A percentile compares a stretch with the other conserved stretches of the same genome.
phyloP scores from a whole-genome alignment of 176 grass and related monocot species.

The Coix lacrymajobi region DNA sequence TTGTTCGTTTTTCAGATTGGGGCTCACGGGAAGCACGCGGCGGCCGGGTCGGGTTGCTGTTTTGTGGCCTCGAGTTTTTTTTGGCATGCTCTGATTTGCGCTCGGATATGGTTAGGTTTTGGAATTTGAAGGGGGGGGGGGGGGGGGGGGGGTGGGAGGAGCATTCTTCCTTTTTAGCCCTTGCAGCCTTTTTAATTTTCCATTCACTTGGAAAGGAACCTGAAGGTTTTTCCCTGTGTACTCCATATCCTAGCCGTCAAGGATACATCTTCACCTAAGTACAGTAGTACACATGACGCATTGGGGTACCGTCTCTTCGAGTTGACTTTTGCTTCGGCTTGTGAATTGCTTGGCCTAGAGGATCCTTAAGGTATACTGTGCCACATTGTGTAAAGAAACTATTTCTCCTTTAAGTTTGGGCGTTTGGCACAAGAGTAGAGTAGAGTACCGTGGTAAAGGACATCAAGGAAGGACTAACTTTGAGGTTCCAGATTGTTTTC shows the following conservation, averaged over 20 bases:
- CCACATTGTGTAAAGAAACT: neutral
- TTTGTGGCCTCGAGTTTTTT: slow-evolving; percentile 7
- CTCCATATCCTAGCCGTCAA: neutral
- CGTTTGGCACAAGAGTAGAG: neutral
- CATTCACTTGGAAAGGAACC: neutral
- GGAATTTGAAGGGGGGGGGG: slow-evolving; percentile 9
- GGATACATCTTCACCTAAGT: neutral
- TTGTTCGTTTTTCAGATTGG: slow-evolving; percentile 34
- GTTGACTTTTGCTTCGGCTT: neutral
- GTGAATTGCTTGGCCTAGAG: neutral
- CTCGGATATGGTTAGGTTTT: slow-evolving; percentile 10
- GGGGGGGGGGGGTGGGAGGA: neutral
- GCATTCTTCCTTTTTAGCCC: neutral
- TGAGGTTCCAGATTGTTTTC: neutral
- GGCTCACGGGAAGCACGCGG: neutral
- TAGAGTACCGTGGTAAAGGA: neutral
- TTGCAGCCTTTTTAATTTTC: neutral
- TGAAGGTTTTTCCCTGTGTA: neutral
- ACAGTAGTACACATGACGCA: neutral
- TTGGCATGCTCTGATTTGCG: slow-evolving; percentile 2
- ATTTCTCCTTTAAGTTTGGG: neutral
- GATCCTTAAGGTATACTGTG: neutral
- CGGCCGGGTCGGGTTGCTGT: slow-evolving; percentile 4
- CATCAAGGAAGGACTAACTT: neutral
- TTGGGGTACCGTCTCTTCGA: neutral